Evolutionary conservation across 345 rosid genomes (phyloP), one percentile per base, ranked within the genome.

Genomic region (Luvunga scandens): DNA sequence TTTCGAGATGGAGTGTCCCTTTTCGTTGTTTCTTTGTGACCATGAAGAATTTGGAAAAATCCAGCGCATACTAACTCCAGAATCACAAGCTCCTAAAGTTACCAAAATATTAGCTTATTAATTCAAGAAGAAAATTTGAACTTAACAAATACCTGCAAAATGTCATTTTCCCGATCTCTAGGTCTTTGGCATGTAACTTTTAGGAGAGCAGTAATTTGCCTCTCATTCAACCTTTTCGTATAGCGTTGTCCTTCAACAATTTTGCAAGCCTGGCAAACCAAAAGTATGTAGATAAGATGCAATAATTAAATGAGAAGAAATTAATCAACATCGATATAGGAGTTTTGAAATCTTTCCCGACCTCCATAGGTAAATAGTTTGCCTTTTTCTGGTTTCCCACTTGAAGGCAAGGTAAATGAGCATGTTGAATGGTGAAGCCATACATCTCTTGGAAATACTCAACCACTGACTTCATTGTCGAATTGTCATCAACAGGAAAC

Each of bases 311-410:
- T 39, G 7, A 50, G 70, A 33, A 33, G 27, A 28, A 36, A n/a
- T 34, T 18, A 56, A 75, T 25, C n/a, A 28, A 1, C 25, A n/a
- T 56, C 34, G 38, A 48, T 22, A 28, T 31, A 30, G 9, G 71
- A 25, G 63, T 34, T 22, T 19, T 67, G 18, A 36, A 42, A 57
- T 30, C 33, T 31, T 19, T 38, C 28, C 72, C 21, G 64, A 96
- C 99, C 95, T 97, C 99, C 99, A 97, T 90, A n/a, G 99, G 99
- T 79, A 97, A 88, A 86, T 97, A 97, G 78, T 92, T 97, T 34
- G 98, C 98, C 86, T 94, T 97, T 84, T 89, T 93, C 77, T 97
- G 98, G 87, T 94, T 97, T 81, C 99, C 99, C 57, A 97, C 99
- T 89, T 93, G 97, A 83, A 97, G 98, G 79, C 98, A 97, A 10